These are phyloP conservation scores for Xylariales sp. DNA, from an alignment of 2,329 filamentous ascomycete genomes.

Conservation along the genomic window DNA sequence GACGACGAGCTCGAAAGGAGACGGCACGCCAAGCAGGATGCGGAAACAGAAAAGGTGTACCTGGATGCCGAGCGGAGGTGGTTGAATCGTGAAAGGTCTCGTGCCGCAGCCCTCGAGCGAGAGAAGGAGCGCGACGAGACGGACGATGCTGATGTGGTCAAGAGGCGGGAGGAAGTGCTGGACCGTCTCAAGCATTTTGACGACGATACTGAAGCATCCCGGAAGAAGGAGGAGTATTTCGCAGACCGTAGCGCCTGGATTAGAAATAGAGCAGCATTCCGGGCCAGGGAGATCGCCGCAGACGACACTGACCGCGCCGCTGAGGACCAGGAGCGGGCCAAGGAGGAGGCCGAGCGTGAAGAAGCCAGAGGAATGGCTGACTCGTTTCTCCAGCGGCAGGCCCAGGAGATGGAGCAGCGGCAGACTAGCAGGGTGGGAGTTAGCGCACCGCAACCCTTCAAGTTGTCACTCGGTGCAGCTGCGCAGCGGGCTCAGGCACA, in stretches of 20 bases:
- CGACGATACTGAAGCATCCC: conserved; percentile 74
- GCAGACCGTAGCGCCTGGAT: conserved; percentile 81
- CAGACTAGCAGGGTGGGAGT: conserved; percentile 28
- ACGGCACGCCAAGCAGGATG: conserved; percentile 63
- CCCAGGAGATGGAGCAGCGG: conserved; percentile 64
- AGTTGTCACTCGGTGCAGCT: conserved; percentile 85
- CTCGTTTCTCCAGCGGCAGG: conserved; percentile 82
- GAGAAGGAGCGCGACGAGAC: conserved; percentile 77
- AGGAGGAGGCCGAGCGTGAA: conserved; percentile 68
- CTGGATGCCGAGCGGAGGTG: conserved; percentile 84
- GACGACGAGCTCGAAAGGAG: conserved; percentile 81
- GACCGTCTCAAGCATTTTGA: conserved; percentile 78
- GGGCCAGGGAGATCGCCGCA: conserved; percentile 66
- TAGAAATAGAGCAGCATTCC: conserved; percentile 70
- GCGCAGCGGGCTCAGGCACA: conserved; percentile 67
- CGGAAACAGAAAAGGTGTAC: conserved; percentile 76
- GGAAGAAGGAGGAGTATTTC: conserved; percentile 79
- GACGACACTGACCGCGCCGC: conserved; percentile 80
- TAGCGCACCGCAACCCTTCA: conserved; percentile 73
- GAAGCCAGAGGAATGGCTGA: conserved; percentile 82
- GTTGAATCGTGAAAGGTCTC: conserved; percentile 81
- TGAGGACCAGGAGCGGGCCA: conserved; percentile 71
- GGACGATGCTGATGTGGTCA: conserved; percentile 62
- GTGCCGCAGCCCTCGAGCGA: conserved; percentile 79
- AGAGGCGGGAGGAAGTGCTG: conserved; percentile 62